phyloP scores from a whole-genome alignment of 73 alveolate species.

The Paramecium octaurelia region DNA sequence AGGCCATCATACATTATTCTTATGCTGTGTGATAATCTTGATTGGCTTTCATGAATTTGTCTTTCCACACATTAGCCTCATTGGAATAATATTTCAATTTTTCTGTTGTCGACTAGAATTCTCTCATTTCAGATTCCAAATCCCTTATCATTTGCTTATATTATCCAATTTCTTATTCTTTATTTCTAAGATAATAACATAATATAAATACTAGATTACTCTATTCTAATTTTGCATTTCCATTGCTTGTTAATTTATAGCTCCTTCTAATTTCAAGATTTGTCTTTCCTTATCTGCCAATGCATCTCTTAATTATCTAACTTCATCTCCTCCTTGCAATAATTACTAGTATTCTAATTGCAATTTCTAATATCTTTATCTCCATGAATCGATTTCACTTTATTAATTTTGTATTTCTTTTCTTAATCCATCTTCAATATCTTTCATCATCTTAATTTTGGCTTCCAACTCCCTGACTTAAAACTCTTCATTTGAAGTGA shows the following conservation, averaged over 20 bases:
- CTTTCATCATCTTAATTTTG: not conserved
- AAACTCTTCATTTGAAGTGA: not conserved
- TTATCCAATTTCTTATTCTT: not conserved
- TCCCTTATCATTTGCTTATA: not conserved
- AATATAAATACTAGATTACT: not conserved
- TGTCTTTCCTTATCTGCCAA: slow-evolving; percentile 15
- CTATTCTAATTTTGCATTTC: not conserved
- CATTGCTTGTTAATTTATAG: not conserved
- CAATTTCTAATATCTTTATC: slow-evolving; percentile 1
- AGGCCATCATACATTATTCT: not conserved
- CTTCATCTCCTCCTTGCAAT: not conserved
- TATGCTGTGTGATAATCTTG: not conserved
- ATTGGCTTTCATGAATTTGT: slow-evolving; percentile 29
- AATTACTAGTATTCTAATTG: not conserved
- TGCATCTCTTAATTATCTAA: slow-evolving; percentile 6
- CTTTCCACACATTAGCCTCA: slow-evolving; percentile 28
- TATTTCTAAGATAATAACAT: not conserved
- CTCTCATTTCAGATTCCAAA: not conserved
- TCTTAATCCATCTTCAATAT: slow-evolving; percentile 16
- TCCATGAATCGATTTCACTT: slow-evolving; percentile 26
- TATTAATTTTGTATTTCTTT: not conserved
- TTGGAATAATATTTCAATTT: not conserved
- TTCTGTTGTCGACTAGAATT: not conserved
- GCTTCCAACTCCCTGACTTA: not conserved
- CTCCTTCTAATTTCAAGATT: not conserved